Base-by-base conservation (phyloP, 148 eudicot species). In the Beta vulgaris region DNA sequence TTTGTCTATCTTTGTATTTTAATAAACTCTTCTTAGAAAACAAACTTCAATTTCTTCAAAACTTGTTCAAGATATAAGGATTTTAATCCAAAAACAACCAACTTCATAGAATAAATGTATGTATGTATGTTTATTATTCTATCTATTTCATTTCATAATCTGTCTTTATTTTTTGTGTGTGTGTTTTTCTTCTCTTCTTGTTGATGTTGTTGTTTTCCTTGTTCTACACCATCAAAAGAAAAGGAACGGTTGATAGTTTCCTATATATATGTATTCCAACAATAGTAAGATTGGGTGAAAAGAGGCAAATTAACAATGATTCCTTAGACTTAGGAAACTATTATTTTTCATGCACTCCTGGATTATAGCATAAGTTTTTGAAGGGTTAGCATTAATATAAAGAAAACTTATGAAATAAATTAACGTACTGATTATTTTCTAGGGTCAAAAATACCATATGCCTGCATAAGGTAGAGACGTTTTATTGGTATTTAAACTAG, bases 321-420 rank as follows among this genome's bases (percentile, higher is more conserved):
- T 67, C 80, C 83, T 81, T 37, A 28, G 44, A 72, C 43, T 72
- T 34, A 76, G 83, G 74, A 70, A 36, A 65, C 29, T 44, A 64
- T 63, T 66, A 68, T 29, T 76, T 76, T 66, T 59, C 57, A 57
- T 34, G 37, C 69, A 70, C 23, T 53, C 68, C 77, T 72, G 32
- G 34, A 71, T 72, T 36, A 63, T n/a, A 51, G 79, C 73, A 35
- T 53, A 32, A 7, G 16, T 61, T 73, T 54, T 54, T 21, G 25
- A 31, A 15, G 14, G 73, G 72, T 28, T 66, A 26, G 42, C 10
- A 39, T 39, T 19, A 74, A 62, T 29, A 10, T 9, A 58, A 58
- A 26, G 1, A 34, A 63, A 37, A 43, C 48, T 7, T 43, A 43
- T 43, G n/a, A n/a, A n/a, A 60, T 34, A 34, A 8, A 18, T n/a